Percentiles rank a stretch among this genome's conserved stretches.
These are phyloP conservation scores for Saccharomyces hybrid DNA, from an alignment of 1,139 yeast genomes.

Conservation along the genomic window DNA sequence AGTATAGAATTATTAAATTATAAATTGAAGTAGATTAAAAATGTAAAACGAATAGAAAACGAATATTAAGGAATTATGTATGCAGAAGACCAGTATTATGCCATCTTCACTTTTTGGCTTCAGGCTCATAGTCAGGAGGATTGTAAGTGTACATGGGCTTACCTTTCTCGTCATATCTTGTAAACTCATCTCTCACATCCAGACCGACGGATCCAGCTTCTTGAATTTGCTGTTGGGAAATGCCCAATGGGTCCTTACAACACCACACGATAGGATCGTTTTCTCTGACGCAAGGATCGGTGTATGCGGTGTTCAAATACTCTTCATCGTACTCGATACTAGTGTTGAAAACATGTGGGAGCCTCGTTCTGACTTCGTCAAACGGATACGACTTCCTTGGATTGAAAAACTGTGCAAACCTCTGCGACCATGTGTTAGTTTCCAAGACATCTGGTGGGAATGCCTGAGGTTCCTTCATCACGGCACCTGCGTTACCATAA, in stretches of 20 bases:
- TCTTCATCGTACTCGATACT: conserved; percentile 31
- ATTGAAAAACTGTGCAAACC: conserved; percentile 31
- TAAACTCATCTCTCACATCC: conserved; percentile 50
- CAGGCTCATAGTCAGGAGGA: conserved; percentile 43
- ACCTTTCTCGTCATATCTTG: conserved; percentile 52
- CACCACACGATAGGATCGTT: conserved; percentile 64
- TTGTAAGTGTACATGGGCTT: conserved; percentile 46
- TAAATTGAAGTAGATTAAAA: too few relatives aligned
- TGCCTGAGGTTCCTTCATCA: conserved; percentile 14
- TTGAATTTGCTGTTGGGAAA: conserved; percentile 51
- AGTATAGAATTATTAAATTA: too few relatives aligned
- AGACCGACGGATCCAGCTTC: conserved; percentile 47
- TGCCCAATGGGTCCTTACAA: conserved; percentile 60
- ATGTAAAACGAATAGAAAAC: too few relatives aligned
- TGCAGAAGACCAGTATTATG: too few relatives aligned
- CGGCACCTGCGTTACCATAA: conserved; percentile 20
- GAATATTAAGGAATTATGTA: too few relatives aligned
- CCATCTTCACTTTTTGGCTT: conserved; percentile 13
- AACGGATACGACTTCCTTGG: conserved; percentile 34
- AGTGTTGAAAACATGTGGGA: conserved; percentile 34
- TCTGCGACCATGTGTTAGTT: conserved; percentile 10
- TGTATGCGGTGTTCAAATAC: conserved; percentile 43
- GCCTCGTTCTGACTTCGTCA: conserved; percentile 26
- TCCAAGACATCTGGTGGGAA: conserved; percentile 20
- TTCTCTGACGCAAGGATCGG: conserved; percentile 55